Base-by-base conservation (phyloP, 805 yeast genomes). In the Hanseniaspora taiwanica region DNA sequence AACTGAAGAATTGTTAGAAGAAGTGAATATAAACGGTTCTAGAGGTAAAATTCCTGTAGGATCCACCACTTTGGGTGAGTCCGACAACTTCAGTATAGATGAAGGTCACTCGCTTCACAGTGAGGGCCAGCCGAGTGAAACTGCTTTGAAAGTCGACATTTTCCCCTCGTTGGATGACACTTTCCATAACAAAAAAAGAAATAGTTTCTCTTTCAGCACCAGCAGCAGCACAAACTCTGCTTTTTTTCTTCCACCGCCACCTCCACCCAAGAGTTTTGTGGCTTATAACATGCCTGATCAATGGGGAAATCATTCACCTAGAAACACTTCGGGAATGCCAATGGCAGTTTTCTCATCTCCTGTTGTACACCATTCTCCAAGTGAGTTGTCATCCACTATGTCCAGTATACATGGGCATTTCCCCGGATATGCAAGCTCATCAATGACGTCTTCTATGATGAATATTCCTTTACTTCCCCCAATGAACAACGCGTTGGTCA, bases 251-350 rank as follows among this genome's bases (percentile, higher is more conserved):
- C 25, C 17, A 18, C 33, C 33, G 8, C 33, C 33, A 3, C 33
- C 33, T n/a, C n/a, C 14, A 59, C 72, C 8, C 54, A 60, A 17
- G 57, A 63, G 1, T 71, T 68, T 66, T 67, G 3, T n/a, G n/a
- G n/a, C n/a, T n/a, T n/a, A n/a, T n/a, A n/a, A n/a, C n/a, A n/a
- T n/a, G n/a, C n/a, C n/a, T n/a, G n/a, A n/a, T n/a, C n/a, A n/a
- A n/a, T n/a, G n/a, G n/a, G n/a, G n/a, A n/a, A n/a, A n/a, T n/a
- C n/a, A n/a, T n/a, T n/a, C n/a, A n/a, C n/a, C n/a, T n/a, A n/a
- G n/a, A n/a, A n/a, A n/a, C n/a, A n/a, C 44, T 55, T 35, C 46
- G 43, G 29, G 16, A 35, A 38, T 23, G 45, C 42, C n/a, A 42
- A 45, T n/a, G n/a, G n/a, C n/a, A n/a, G n/a, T n/a, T n/a, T n/a